Evolutionary conservation across 805 yeast genomes (phyloP), one percentile per base, ranked within the genome.

Genomic region (Ogataea saltuana): DNA sequence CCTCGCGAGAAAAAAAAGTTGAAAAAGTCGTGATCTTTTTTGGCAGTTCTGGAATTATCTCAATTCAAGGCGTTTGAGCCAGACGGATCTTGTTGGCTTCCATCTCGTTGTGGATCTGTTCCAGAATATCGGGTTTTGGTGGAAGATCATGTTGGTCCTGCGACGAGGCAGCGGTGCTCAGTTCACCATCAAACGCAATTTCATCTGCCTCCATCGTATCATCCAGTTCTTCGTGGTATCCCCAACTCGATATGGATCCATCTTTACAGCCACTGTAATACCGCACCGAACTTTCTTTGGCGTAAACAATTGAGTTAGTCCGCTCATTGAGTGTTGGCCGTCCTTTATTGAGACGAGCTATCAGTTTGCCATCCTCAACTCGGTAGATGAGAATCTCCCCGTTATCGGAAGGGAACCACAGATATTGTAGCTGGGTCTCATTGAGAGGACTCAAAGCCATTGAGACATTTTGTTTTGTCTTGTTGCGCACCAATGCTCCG

Each of bases 401-500:
- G 46, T 72, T 81, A 51, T 86, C 93, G 0, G 88, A 81, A 0
- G 95, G 91, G 41, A 81, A 79, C 61, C 86, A 69, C 18, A 86
- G 60, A 50, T 76, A 75, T 45, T 78, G 85, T 6, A 72, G 56
- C 26, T 74, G 80, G 4, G 81, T 68, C 50, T 84, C 88, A 9
- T 56, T 54, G 0, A 60, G 49, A 1, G 81, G 78, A 40, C 78
- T 74, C 16, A 84, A 57, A 33, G 76, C 64, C 43, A 84, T 71
- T 18, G 81, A 79, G 1, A 81, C 64, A 11, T 76, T 73, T 54
- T 82, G 88, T 6, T 67, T 66, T 39, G 72, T 73, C 51, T 78
- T 76, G 61, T 87, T 85, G 44, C 89, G 73, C 2, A 87, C 77
- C 40, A 83, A 67, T 0, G 95, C 93, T 0, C 95, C 95, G 59